phyloP scores from a whole-genome alignment of 192 early-diverging fungal species.

The Backusella mclennaniae region DNA sequence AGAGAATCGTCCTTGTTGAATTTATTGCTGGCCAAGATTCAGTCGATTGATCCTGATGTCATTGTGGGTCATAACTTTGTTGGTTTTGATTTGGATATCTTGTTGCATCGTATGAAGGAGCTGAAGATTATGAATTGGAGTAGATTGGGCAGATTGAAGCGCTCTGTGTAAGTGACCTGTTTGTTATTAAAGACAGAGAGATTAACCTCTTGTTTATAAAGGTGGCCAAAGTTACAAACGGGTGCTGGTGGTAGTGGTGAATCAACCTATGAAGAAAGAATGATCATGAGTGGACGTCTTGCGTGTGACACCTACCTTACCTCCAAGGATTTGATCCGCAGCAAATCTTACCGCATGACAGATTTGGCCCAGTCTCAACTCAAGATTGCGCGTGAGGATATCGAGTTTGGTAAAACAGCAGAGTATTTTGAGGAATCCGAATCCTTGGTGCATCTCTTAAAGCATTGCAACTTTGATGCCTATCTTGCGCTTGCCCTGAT shows the following conservation, averaged over 20 bases:
- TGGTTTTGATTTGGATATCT: constrained; percentile 91
- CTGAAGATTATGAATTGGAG: constrained; percentile 81
- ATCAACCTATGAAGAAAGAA: constrained; percentile 71
- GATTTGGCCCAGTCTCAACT: constrained; percentile 77
- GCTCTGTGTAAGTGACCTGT: constrained; percentile 53
- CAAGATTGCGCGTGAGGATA: constrained; percentile 73
- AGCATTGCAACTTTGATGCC: constrained; percentile 81
- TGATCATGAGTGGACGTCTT: constrained; percentile 74
- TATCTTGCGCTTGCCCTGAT: constrained; percentile 80
- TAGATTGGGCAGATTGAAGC: constrained; percentile 79
- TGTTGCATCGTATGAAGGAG: constrained; percentile 92
- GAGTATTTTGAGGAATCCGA: constrained; percentile 63
- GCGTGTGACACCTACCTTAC: constrained; percentile 92
- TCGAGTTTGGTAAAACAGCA: constrained; percentile 78
- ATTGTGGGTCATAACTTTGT: constrained; percentile 96
- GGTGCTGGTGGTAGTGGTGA: constrained; percentile 83
- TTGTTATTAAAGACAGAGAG: not conserved
- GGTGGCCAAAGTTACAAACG: constrained; percentile 82
- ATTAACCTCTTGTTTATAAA: constrained; percentile 11
- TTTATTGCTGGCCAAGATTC: constrained; percentile 69
- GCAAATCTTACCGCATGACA: constrained; percentile 83
- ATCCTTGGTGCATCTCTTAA: constrained; percentile 66
- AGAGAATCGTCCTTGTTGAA: constrained; percentile 82
- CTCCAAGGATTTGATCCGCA: constrained; percentile 81
- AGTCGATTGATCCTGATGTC: constrained; percentile 85